A percentile compares a stretch with the other conserved stretches of the same genome.
Evolutionary conservation across 2,329 filamentous ascomycete genomes (phyloP).

Genomic region (Fusarium musae): DNA sequence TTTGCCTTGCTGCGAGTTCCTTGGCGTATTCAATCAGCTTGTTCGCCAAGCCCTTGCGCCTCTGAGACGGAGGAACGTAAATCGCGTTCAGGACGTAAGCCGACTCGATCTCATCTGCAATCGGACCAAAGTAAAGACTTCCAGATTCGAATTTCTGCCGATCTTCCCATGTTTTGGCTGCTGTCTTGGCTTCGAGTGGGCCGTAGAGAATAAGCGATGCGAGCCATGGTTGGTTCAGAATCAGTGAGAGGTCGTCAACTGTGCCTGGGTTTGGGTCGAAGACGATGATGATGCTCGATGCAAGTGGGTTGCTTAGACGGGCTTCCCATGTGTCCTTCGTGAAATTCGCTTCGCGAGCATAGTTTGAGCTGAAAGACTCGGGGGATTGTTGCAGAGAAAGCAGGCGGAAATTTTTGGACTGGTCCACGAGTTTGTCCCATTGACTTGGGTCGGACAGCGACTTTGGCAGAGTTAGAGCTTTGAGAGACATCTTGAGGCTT

Average conservation of each 20-base stretch:
- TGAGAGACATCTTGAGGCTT: neutral
- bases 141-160: neutral
- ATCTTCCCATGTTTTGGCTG: neutral
- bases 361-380: constrained; percentile 22
- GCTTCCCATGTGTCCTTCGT: constrained; percentile 3
- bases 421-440: constrained; percentile 8
- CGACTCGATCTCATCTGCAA: neutral
- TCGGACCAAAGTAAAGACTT: neutral
- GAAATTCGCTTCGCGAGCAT: constrained; percentile 1
- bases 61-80: constrained; percentile 17
- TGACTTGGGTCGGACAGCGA: neutral
- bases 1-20: neutral
- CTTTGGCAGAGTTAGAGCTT: neutral
- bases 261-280: neutral
- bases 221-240: constrained; percentile 16
- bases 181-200: constrained; percentile 5
- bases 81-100: constrained; percentile 25
- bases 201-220: constrained; percentile 20
- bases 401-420: constrained; percentile 19
- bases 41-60: constrained; percentile 19
- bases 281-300: neutral
- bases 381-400: constrained; percentile 19
- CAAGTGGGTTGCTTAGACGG: constrained; percentile 4
- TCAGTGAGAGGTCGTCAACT: neutral
- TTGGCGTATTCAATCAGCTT: constrained; percentile 16